A percentile compares a stretch with the other conserved stretches of the same genome.
phyloP scores from a whole-genome alignment of 2,329 filamentous ascomycete species.

The Ramichloridium luteum region DNA sequence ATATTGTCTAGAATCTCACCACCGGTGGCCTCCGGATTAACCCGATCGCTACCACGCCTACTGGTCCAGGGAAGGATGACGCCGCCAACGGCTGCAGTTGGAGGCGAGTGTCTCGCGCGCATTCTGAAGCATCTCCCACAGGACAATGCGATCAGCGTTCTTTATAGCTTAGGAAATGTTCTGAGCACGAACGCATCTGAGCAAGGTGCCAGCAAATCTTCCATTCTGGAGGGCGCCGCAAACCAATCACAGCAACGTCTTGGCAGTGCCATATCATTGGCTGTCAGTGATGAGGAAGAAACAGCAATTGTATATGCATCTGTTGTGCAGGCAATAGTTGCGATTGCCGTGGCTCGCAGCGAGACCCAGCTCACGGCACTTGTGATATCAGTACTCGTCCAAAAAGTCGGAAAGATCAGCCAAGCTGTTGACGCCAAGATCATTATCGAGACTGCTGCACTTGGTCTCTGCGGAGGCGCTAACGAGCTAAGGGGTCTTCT shows the following conservation, averaged over 20 bases:
- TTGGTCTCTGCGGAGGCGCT: slow-evolving; percentile 65
- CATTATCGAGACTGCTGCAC: slow-evolving; percentile 64
- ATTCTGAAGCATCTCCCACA: slow-evolving; percentile 74
- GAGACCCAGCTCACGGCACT: slow-evolving; percentile 89
- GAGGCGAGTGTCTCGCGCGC: slow-evolving; percentile 73
- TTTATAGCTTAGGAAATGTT: slow-evolving; percentile 94
- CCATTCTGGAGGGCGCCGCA: slow-evolving; percentile 17
- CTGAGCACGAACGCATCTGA: slow-evolving; percentile 59
- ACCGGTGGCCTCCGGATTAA: slow-evolving; percentile 60
- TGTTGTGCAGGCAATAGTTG: slow-evolving; percentile 88
- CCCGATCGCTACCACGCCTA: slow-evolving; percentile 68
- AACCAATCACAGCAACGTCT: slow-evolving; percentile 17
- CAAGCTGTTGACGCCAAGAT: slow-evolving; percentile 71
- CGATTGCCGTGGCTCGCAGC: slow-evolving; percentile 67
- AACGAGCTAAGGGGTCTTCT: slow-evolving; percentile 77
- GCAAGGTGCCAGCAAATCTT: slow-evolving; percentile 37
- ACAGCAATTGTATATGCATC: slow-evolving; percentile 65
- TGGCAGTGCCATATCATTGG: slow-evolving; percentile 69
- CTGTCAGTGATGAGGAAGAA: slow-evolving; percentile 65
- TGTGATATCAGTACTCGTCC: slow-evolving; percentile 89
- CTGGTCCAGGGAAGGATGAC: slow-evolving; percentile 73
- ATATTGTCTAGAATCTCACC: slow-evolving; percentile 66
- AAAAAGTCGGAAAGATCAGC: slow-evolving; percentile 82
- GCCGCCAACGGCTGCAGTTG: slow-evolving; percentile 57
- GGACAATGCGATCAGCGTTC: slow-evolving; percentile 84